phyloP scores from a whole-genome alignment of 306 rosid species.

The Casuarina glauca region DNA sequence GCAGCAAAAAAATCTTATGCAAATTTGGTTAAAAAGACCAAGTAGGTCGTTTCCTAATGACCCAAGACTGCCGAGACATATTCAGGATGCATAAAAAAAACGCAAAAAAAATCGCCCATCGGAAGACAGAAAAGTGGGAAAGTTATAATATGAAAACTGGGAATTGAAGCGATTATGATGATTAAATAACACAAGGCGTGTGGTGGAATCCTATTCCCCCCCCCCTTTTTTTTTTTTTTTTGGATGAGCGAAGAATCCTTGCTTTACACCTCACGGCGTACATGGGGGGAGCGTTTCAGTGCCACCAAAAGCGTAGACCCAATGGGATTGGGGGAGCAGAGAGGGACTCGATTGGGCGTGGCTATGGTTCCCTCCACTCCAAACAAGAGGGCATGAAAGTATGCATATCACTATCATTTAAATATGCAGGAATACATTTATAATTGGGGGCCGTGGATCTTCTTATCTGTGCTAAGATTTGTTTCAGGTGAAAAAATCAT shows the following conservation, averaged over 20 bases:
- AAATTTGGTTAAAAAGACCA: too few species aligned
- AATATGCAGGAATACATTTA: conserved; percentile 28
- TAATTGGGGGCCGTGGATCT: conserved; percentile 49
- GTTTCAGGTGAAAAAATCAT: conserved; percentile 72
- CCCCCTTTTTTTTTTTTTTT: background rate
- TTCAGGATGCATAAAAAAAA: too few species aligned
- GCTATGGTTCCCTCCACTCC: conserved; percentile 92
- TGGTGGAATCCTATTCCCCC: conserved; percentile 28
- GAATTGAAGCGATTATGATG: conserved; percentile 54
- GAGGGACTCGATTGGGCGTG: conserved; percentile 48
- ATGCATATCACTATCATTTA: conserved; percentile 30
- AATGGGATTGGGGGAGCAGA: conserved; percentile 47
- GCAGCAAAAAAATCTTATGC: too few species aligned
- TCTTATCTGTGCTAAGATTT: conserved; percentile 72
- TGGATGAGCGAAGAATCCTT: conserved; percentile 29
- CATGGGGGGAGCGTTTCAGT: conserved; percentile 41
- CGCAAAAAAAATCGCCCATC: too few species aligned
- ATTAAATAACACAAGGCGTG: conserved; percentile 71
- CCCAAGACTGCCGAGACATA: too few species aligned
- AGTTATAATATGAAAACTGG: background rate
- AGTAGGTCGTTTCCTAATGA: too few species aligned
- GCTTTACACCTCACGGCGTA: conserved; percentile 39
- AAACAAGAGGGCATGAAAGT: conserved; percentile 68
- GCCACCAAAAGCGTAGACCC: conserved; percentile 69
- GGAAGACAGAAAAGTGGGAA: background rate